A percentile compares a stretch with the other conserved stretches of the same genome.
Conservation (phyloP, 805 yeast genomes). For the Schwanniomyces vanrijiae region DNA sequence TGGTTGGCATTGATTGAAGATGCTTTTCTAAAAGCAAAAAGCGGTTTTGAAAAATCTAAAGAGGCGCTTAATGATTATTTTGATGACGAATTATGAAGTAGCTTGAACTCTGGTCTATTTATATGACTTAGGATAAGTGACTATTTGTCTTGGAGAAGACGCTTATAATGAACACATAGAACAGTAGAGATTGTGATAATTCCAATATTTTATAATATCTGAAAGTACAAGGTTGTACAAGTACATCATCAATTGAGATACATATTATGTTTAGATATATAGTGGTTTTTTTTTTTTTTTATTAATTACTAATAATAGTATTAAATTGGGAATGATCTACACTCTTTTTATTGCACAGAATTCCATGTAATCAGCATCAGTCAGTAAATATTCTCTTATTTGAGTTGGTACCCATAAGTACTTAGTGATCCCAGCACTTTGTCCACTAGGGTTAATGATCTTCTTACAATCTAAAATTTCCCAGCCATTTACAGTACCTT, state of each 20-base stretch:
- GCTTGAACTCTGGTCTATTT: not conserved
- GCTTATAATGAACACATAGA: not conserved
- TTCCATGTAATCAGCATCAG: constrained; percentile 45
- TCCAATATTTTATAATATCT: not conserved
- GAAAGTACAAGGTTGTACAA: not conserved
- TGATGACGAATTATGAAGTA: constrained; percentile 24
- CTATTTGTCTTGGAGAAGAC: not conserved
- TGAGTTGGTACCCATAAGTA: constrained; percentile 49
- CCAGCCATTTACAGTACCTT: constrained; percentile 42
- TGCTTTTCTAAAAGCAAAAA: constrained; percentile 53
- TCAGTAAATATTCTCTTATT: constrained; percentile 23
- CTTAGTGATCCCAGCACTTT: constrained; percentile 55
- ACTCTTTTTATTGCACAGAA: constrained; percentile 45
- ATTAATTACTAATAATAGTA: not conserved
- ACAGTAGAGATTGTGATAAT: not conserved
- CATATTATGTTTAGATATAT: not conserved
- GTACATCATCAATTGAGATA: not conserved
- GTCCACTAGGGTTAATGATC: constrained; percentile 52
- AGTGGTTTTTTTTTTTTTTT: constrained; percentile 1
- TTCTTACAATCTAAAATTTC: constrained; percentile 44
- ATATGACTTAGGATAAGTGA: not conserved
- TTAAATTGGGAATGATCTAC: not conserved
- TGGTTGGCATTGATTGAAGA: constrained; percentile 49
- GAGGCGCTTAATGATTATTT: constrained; percentile 53
- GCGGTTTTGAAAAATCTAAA: constrained; percentile 51